Evolutionary conservation across 2,329 filamentous ascomycete genomes (phyloP).

Genomic region (Fusarium sp.): DNA sequence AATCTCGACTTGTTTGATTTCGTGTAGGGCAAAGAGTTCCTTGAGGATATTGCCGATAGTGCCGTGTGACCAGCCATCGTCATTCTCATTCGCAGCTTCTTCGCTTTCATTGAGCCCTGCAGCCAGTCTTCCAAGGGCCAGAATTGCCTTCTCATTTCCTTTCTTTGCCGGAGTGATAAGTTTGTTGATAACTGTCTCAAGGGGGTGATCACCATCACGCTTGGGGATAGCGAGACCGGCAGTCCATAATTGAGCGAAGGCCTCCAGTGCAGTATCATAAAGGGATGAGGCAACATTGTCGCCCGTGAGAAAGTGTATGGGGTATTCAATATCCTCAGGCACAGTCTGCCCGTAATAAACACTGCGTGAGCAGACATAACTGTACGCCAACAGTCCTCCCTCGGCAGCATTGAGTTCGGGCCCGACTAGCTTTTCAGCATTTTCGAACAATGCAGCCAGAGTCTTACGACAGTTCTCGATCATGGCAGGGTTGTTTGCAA

Average conservation of each 20-base stretch:
- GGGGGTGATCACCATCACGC: constrained; percentile 48
- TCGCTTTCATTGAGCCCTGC: constrained; percentile 66
- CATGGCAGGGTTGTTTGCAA: constrained; percentile 55
- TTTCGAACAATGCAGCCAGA: constrained; percentile 60
- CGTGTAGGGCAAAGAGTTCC: constrained; percentile 81
- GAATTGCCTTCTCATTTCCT: constrained; percentile 84
- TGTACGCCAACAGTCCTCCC: constrained; percentile 61
- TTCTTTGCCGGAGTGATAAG: constrained; percentile 79
- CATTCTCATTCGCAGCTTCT: constrained; percentile 18
- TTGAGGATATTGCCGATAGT: constrained; percentile 70
- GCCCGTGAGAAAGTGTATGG: constrained; percentile 51
- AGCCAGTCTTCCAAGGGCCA: constrained; percentile 82
- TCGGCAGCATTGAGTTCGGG: constrained; percentile 61
- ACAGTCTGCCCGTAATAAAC: constrained; percentile 58
- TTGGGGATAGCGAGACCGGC: constrained; percentile 57
- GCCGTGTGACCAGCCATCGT: constrained; percentile 53
- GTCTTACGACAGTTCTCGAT: constrained; percentile 47
- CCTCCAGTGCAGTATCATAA: constrained; percentile 60
- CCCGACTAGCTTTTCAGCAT: constrained; percentile 58
- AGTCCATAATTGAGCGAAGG: constrained; percentile 62
- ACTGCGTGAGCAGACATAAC: constrained; percentile 59
- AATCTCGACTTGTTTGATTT: constrained; percentile 86
- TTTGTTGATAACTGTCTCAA: constrained; percentile 68
- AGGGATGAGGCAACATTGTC: constrained; percentile 53
- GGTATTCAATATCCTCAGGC: constrained; percentile 49